Percentiles rank a stretch among this genome's conserved stretches.
phyloP scores from a whole-genome alignment of 208 protist genomes.

The Acanthamoeba royreba region DNA sequence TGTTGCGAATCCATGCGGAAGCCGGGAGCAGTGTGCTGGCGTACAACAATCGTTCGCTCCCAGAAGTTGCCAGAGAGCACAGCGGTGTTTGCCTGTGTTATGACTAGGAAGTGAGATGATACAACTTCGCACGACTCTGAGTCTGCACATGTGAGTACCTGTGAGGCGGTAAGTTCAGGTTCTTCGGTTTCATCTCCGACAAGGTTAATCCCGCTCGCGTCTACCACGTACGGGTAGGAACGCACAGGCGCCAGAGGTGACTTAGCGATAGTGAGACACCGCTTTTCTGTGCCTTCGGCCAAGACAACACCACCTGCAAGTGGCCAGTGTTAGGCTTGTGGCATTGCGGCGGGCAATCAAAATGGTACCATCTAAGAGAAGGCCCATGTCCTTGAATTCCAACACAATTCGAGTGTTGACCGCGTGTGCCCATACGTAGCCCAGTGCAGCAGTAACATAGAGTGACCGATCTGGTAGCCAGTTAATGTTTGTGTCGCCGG shows the following conservation, averaged over 20 bases:
- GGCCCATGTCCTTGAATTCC: slow-evolving; percentile 27
- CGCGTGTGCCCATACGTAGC: slow-evolving; percentile 33
- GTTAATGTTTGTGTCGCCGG: not conserved
- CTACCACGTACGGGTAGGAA: slow-evolving; percentile 14
- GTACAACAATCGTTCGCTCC: not conserved
- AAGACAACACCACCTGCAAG: not conserved
- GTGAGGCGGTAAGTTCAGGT: not conserved
- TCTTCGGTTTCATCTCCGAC: not conserved
- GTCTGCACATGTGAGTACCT: not conserved
- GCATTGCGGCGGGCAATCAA: not conserved
- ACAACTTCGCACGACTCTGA: no score
- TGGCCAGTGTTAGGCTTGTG: no score
- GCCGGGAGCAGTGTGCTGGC: not conserved
- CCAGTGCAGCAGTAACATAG: slow-evolving; percentile 33
- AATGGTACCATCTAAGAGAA: not conserved
- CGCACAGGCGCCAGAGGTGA: slow-evolving; percentile 7
- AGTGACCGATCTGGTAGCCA: not conserved
- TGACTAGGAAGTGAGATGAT: not conserved
- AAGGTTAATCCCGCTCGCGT: not conserved
- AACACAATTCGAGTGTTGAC: slow-evolving; percentile 34
- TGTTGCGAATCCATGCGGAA: slow-evolving; percentile 18
- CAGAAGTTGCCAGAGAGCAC: not conserved
- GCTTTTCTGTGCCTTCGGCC: not conserved
- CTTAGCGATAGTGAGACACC: slow-evolving; percentile 24
- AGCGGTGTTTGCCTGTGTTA: not conserved